phyloP scores from a whole-genome alignment of 2,329 filamentous ascomycete species.

The Plenodomus lindquistii region DNA sequence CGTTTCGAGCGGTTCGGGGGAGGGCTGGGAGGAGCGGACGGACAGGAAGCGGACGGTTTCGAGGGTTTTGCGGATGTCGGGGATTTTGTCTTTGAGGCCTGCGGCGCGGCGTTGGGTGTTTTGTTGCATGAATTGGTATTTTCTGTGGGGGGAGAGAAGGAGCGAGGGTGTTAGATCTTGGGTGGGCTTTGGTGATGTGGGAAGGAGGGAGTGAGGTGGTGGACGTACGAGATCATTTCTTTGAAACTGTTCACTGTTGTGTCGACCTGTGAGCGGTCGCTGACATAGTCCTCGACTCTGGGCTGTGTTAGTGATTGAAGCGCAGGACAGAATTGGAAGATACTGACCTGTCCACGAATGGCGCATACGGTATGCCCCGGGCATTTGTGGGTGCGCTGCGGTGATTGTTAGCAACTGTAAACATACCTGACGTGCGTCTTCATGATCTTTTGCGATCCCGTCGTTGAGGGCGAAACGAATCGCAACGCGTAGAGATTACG shows the following conservation, averaged over 20 bases:
- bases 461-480: no score
- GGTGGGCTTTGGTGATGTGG: background rate
- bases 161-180: conserved; percentile 19
- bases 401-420: background rate
- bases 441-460: no score
- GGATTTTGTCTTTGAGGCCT: conserved; percentile 90
- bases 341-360: conserved; percentile 9
- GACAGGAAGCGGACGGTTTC: conserved; percentile 88
- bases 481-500: background rate
- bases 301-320: background rate
- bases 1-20: conserved; percentile 76
- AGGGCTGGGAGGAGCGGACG: conserved; percentile 66
- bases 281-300: conserved; percentile 79
- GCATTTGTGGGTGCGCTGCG: conserved; percentile 64
- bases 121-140: conserved; percentile 99
- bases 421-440: background rate
- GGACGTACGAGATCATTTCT: conserved; percentile 83
- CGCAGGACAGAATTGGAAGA: conserved; percentile 61
- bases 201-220: background rate
- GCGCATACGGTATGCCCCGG: conserved; percentile 69
- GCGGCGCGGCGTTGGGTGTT: conserved; percentile 83
- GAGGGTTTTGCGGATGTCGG: conserved; percentile 93
- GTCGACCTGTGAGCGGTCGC: conserved; percentile 77
- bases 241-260: conserved; percentile 80
- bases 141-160: no score